phyloP scores from a whole-genome alignment of 257 asterid species.

The Solanum chaucha region DNA sequence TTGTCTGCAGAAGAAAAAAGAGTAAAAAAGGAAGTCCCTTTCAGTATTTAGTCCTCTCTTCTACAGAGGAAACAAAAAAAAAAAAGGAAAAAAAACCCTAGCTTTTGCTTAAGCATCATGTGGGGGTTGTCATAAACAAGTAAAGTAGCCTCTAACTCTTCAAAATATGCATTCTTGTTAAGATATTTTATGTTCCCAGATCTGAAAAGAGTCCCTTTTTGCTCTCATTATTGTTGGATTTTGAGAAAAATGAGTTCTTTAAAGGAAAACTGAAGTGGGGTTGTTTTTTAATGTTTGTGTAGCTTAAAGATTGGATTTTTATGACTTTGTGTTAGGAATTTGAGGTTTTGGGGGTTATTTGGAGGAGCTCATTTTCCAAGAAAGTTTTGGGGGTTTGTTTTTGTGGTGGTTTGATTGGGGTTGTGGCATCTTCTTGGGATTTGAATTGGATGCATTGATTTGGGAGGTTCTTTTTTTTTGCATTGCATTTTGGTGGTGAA shows the following conservation, averaged over 20 bases:
- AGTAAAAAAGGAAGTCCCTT: neutral
- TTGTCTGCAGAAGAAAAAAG: neutral
- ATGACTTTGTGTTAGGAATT: neutral
- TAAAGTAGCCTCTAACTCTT: neutral
- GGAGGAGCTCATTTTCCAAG: neutral
- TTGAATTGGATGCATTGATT: neutral
- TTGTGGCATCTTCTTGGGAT: slow-evolving; percentile 1
- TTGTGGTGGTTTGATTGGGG: neutral
- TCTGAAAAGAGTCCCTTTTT: neutral
- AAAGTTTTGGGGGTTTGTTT: neutral
- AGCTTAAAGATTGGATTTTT: neutral
- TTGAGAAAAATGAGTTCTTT: neutral
- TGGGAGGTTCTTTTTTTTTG: neutral
- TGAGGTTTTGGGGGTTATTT: neutral
- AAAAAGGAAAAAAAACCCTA: slow-evolving; percentile 3
- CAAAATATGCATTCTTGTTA: neutral
- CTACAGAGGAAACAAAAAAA: neutral
- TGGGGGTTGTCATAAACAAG: slow-evolving; percentile 1
- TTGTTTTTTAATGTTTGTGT: neutral
- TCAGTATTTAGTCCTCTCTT: neutral
- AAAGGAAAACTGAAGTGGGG: neutral
- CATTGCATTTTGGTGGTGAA: neutral
- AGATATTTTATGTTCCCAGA: neutral
- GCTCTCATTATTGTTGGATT: slow-evolving; percentile 6
- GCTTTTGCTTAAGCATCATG: neutral